Base-by-base conservation (phyloP, 2,329 filamentous ascomycete species). In the Phaeosphaeriaceae sp. region DNA sequence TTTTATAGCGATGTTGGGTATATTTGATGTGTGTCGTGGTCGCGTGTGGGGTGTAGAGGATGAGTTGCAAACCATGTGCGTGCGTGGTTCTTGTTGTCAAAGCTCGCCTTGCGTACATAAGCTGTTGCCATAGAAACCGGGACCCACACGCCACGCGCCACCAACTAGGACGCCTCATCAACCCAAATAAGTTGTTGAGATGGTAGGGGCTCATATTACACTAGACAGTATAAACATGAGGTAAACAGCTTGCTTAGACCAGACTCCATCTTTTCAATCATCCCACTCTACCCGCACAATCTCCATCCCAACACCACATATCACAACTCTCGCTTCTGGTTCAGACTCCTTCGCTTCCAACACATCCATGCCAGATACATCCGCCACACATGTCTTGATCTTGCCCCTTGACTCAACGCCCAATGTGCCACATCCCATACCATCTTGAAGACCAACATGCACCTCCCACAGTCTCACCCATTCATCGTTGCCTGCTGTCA, bases 351-450 rank as follows among this genome's bases (percentile, higher is more conserved):
- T 15, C 5, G n/a, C 12, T 2, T 55, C 54, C n/a, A 77, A 60
- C 2, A 77, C 54, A n/a, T 75, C 76, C 64, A 85, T 67, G 21
- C 76, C 75, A 2, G 81, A 80, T 15, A 83, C 76, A 68, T 86
- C 83, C 12, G 82, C 82, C 3, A 85, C 80, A 20, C 76, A 71
- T 16, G 79, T 83, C 50, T 68, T 74, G 12, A 64, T 50, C 45
- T 71, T 74, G 8, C 48, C 46, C 13, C 69, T 12, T 7, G 66
- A 65, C 45, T 55, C 61, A 6, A 79, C 60, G 1, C 62, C 45
- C 12, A 78, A 21, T n/a, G 21, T 9, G n/a, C 36, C 65, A 54
- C 11, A 37, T 37, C 13, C 20, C 17, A 13, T 21, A 17, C 13
- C 32, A 6, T 42, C 44, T 9, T 6, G 26, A 18, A 33, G 26